A percentile compares a stretch with the other conserved stretches of the same genome.
These are phyloP conservation scores for Rhizophagus clarus DNA, from an alignment of 192 early-diverging fungal genomes.

Conservation along the genomic window DNA sequence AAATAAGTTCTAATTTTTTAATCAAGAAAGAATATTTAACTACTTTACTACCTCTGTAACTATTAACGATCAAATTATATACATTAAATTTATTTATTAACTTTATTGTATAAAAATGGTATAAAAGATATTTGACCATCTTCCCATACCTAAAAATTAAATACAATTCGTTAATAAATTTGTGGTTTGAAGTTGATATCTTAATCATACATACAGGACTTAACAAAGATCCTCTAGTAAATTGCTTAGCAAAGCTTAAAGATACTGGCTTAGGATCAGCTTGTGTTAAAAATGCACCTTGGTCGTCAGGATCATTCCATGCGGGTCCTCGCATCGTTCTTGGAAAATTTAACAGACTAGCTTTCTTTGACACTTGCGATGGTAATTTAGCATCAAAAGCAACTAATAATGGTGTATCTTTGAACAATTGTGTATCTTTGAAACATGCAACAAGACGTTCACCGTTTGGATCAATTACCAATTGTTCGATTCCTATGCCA, in stretches of 20 bases:
- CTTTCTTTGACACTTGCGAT: background rate
- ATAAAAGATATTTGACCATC: slow-evolving; percentile 30
- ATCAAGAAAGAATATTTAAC: background rate
- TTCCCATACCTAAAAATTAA: slow-evolving; percentile 25
- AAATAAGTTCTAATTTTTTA: too few relatives aligned
- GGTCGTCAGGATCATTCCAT: background rate
- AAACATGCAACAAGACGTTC: slow-evolving; percentile 19
- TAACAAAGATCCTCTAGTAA: slow-evolving; percentile 23
- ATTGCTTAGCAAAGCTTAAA: slow-evolving; percentile 25
- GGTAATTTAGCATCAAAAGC: slow-evolving; percentile 17
- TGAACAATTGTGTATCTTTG: background rate
- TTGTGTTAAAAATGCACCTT: background rate
- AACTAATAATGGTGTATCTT: slow-evolving; percentile 7
- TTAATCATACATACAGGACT: slow-evolving; percentile 16
- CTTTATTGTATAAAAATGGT: slow-evolving; percentile 14
- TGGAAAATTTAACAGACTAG: background rate
- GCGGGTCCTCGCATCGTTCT: slow-evolving; percentile 17
- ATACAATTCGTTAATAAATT: background rate
- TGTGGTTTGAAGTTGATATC: background rate
- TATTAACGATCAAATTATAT: too few relatives aligned
- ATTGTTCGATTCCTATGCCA: background rate
- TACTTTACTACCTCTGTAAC: background rate
- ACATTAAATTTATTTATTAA: too few relatives aligned
- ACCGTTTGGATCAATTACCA: slow-evolving; percentile 25
- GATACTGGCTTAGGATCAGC: slow-evolving; percentile 8